A percentile compares a stretch with the other conserved stretches of the same genome.
These are phyloP conservation scores for Schizosaccharomyces octosporus DNA, from an alignment of 805 yeast genomes.

Conservation along the genomic window DNA sequence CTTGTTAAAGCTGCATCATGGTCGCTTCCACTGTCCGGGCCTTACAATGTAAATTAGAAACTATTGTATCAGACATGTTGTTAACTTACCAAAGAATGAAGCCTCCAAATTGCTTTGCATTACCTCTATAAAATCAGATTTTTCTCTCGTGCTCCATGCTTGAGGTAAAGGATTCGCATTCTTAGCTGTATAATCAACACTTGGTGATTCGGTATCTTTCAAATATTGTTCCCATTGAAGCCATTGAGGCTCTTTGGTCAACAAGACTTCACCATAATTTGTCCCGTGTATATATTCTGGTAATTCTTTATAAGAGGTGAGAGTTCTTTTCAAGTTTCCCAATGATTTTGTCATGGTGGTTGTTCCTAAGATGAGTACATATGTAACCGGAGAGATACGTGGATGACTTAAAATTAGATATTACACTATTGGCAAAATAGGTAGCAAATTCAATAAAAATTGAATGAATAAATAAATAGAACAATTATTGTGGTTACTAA, in stretches of 20 bases:
- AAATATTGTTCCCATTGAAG: neutral
- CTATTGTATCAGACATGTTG: neutral
- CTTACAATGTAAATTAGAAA: neutral
- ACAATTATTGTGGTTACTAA: no score
- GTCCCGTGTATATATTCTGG: neutral
- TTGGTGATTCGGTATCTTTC: neutral
- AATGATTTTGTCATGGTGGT: neutral
- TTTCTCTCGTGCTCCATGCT: neutral
- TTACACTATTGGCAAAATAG: no score
- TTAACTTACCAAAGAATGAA: neutral
- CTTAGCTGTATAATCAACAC: neutral
- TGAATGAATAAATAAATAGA: no score
- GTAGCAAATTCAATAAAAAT: no score
- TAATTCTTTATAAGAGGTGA: neutral
- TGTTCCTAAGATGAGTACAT: no score
- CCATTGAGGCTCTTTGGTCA: neutral
- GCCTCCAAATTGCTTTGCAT: neutral
- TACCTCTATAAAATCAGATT: neutral
- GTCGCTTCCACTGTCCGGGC: constrained; percentile 2
- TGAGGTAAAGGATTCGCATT: neutral
- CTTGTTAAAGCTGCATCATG: constrained; percentile 8
- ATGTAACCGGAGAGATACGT: no score
- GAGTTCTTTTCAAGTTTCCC: neutral
- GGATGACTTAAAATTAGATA: no score
- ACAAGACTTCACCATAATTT: neutral